Percentiles rank a stretch among this genome's conserved stretches.
Evolutionary conservation across 164 flowering plant species (phyloP).

Genomic region (Annona cherimola): DNA sequence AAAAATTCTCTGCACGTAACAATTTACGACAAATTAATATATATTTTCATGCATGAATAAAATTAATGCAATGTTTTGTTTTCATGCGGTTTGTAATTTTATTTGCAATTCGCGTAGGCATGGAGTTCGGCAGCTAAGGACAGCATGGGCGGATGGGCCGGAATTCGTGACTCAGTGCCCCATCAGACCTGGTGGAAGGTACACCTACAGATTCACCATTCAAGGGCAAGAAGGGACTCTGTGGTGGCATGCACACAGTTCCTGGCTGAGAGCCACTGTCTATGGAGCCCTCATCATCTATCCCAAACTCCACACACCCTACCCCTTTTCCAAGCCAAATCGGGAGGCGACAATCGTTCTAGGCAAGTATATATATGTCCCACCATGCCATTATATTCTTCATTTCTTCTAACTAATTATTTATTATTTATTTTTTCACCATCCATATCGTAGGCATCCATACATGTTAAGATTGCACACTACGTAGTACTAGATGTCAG

Average conservation of each 20-base stretch:
- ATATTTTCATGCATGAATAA: no score
- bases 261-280: constrained; percentile 88
- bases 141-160: constrained; percentile 97
- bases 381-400: background rate
- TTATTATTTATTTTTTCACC: no score
- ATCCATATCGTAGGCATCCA: no score
- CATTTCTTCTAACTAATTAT: background rate
- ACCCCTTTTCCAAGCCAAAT: constrained; percentile 66
- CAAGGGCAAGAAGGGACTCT: constrained; percentile 82
- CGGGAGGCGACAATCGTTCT: constrained; percentile 60
- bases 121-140: constrained; percentile 71
- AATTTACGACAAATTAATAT: no score
- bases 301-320: constrained; percentile 52
- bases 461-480: no score
- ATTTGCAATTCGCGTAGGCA: constrained; percentile 37
- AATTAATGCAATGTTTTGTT: no score
- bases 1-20: no score
- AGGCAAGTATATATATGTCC: constrained; percentile 35
- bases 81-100: no score
- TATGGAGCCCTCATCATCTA: constrained; percentile 81
- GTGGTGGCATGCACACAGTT: constrained; percentile 98
- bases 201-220: constrained; percentile 84
- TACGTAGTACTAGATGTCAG: no score
- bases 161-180: constrained; percentile 87
- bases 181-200: constrained; percentile 67